phyloP scores from a whole-genome alignment of 805 yeast species.

The Ogataea trehalophila region DNA sequence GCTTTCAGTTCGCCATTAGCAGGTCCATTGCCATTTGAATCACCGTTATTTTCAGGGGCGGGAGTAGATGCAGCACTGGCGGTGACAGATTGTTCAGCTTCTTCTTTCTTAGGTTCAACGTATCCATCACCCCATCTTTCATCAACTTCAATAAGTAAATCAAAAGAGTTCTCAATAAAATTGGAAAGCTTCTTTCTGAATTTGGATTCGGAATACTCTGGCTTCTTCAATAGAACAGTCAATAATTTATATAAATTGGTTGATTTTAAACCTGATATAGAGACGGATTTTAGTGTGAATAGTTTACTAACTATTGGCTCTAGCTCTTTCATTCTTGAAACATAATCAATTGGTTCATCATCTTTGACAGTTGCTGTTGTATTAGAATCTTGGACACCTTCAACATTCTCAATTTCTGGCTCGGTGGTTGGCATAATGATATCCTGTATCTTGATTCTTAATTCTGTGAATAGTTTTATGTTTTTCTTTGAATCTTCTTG shows the following conservation, averaged over 20 bases:
- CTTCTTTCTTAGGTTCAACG: conserved; percentile 20
- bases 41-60: neutral
- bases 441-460: conserved; percentile 23
- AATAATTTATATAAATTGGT: conserved; percentile 31
- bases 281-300: conserved; percentile 17
- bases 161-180: conserved; percentile 25
- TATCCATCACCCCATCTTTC: conserved; percentile 25
- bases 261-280: conserved; percentile 28
- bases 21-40: neutral
- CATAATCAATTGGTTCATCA: conserved; percentile 16
- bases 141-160: conserved; percentile 25
- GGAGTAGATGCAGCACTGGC: conserved; percentile 4
- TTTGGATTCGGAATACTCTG: conserved; percentile 25
- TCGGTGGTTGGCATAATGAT: conserved; percentile 13
- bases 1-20: too few relatives aligned
- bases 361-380: conserved; percentile 1
- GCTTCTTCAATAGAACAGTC: conserved; percentile 31
- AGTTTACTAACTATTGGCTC: conserved; percentile 23
- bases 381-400: neutral
- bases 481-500: conserved; percentile 19
- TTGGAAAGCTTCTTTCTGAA: conserved; percentile 15
- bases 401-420: neutral
- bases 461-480: conserved; percentile 17
- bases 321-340: conserved; percentile 15
- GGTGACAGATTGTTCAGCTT: neutral